Conservation (phyloP, 306 rosid genomes). For the Oemleria cerasiformis region DNA sequence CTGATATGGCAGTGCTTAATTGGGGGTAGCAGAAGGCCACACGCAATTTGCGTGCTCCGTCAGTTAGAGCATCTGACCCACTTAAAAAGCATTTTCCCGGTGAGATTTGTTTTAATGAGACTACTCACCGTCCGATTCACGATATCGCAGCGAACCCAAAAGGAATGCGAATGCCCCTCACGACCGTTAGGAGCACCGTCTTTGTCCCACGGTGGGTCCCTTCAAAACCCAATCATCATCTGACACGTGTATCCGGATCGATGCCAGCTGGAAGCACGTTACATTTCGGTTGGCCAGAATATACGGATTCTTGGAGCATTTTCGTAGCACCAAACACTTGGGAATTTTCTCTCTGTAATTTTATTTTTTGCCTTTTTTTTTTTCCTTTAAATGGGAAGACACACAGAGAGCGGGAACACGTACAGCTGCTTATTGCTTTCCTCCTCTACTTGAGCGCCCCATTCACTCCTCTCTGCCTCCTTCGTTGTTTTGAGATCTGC, state of each 20-base stretch:
- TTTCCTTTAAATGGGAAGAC: conserved; percentile 29
- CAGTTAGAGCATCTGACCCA: background rate
- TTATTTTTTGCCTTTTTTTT: background rate
- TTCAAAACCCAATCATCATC: conserved; percentile 1
- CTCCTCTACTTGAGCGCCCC: conserved; percentile 44
- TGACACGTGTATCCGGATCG: conserved; percentile 15
- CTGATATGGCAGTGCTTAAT: background rate
- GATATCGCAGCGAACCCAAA: background rate
- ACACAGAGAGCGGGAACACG: conserved; percentile 53
- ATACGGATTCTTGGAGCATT: conserved; percentile 38
- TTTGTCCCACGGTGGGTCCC: conserved; percentile 29
- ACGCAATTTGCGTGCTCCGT: background rate
- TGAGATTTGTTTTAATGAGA: background rate
- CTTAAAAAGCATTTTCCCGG: background rate
- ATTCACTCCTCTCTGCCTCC: background rate
- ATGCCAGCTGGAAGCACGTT: conserved; percentile 36
- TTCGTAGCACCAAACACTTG: background rate
- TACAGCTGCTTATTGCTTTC: conserved; percentile 23
- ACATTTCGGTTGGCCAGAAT: conserved; percentile 29
- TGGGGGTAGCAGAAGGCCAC: background rate
- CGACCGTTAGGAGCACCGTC: conserved; percentile 54
- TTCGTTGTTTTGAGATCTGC: conserved; percentile 37
- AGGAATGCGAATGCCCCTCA: conserved; percentile 25
- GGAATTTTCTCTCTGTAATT: background rate
- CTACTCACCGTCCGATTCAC: conserved; percentile 23